Percentiles rank a stretch among this genome's conserved stretches.
Evolutionary conservation across 129 eudicot genomes (phyloP).

Genomic region (Logfia minima): DNA sequence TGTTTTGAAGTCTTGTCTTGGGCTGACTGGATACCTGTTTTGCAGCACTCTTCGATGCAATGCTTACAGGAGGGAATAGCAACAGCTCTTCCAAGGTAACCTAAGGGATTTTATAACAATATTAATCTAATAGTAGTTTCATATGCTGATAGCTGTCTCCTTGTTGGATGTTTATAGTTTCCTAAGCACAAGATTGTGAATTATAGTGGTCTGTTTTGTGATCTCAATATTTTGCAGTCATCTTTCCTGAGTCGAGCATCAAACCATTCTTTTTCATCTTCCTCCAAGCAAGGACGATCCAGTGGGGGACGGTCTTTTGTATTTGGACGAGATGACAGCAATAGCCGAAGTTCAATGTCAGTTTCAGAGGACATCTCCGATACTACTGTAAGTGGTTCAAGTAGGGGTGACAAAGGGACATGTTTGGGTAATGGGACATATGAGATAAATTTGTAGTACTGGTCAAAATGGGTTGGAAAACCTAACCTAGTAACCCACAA

Average conservation of each 20-base stretch:
- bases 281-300: slow-evolving; percentile 57
- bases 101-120: not conserved
- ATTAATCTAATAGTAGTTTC: not conserved
- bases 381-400: slow-evolving; percentile 43
- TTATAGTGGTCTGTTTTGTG: slow-evolving; percentile 2
- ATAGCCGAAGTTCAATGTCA: slow-evolving; percentile 69
- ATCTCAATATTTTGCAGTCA: slow-evolving; percentile 48
- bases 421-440: too few relatives aligned
- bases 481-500: too few relatives aligned
- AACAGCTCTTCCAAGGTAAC: slow-evolving; percentile 55
- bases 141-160: not conserved
- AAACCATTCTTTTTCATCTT: slow-evolving; percentile 44
- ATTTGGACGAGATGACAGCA: slow-evolving; percentile 94
- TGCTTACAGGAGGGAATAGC: slow-evolving; percentile 65
- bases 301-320: slow-evolving; percentile 48
- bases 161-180: slow-evolving; percentile 7
- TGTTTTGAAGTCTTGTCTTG: not conserved
- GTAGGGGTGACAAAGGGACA: not conserved
- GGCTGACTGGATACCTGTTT: slow-evolving; percentile 14
- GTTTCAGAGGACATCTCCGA: slow-evolving; percentile 60
- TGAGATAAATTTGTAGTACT: too few relatives aligned
- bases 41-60: slow-evolving; percentile 71
- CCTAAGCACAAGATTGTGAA: not conserved
- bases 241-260: slow-evolving; percentile 68
- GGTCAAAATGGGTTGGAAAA: too few relatives aligned